Evolutionary conservation across 169 alveolate genomes (phyloP), one percentile per base, ranked within the genome.

Genomic region (Plasmodium ovale): DNA sequence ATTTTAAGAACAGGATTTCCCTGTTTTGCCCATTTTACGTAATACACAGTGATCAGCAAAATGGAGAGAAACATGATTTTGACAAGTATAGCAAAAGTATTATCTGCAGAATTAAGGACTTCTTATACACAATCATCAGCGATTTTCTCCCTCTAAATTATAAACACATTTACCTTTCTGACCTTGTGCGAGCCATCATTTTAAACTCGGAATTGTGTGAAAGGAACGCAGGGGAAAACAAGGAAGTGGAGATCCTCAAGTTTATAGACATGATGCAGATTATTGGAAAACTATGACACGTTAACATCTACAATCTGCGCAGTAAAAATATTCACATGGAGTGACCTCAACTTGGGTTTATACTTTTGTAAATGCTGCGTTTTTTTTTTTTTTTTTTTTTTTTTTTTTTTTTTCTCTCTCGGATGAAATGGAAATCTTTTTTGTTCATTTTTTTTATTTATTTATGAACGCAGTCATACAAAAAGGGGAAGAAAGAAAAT

Each of bases 181-280:
- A 82, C 47, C 53, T 82, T 10, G 12, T 68, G 19, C 35, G 85
- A 31, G 90, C 90, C 19, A 82, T 82, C 25, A 82, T 82, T 51
- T 10, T 82, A 54, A 82, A 82, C 10, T 23, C 90, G 1, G 90
- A 82, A 68, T 29, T 82, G 35, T 82, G 90, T n/a, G 85, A 82
- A 12, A 44, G 33, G 6, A 56, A 39, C 2, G 35, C 31, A 62
- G n/a, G n/a, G n/a, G n/a, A n/a, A n/a, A 3, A 14, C 3, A 37
- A 82, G 0, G 29, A 47, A 1, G 25, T 82, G 21, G 90, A 82
- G 47, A 64, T 82, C 4, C 39, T 82, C 25, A 49, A 54, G 37
- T 82, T 82, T 47, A 23, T 82, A 29, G 90, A 82, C 16, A 68
- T 82, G 71, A 82, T 82, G 90, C 64, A 82, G 31, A 82, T 82